Evolutionary conservation across 2,329 filamentous ascomycete species (phyloP), one percentile per base, ranked within the genome.

Genomic region (Penicillium fuscoglaucum): DNA sequence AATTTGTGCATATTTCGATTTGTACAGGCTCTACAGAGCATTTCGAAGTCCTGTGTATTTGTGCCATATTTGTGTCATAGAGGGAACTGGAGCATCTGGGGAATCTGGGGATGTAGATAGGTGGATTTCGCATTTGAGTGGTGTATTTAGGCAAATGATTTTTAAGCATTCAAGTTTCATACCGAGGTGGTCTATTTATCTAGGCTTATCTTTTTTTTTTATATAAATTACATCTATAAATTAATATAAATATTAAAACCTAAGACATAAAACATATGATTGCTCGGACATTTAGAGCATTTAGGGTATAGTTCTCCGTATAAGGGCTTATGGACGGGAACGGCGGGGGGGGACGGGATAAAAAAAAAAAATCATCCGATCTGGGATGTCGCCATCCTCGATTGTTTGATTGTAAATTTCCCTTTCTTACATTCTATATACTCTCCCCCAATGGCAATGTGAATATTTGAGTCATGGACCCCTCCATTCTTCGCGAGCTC

Each of bases 401-500:
- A 46, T 37, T 9, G 29, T 10, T 21, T 13, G 24, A 48, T 55
- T 62, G 41, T 35, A 35, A 35, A 49, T 24, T 29, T 47, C 40
- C 45, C 41, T 47, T 56, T 21, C 33, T 41, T 49, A 19, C 26
- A 31, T 51, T 43, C 24, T 52, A 40, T 10, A 40, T 19, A 31
- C 43, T 47, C 31, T 52, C 29, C 28, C 56, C 58, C 44, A 2
- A 26, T 41, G 31, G 15, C 13, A 21, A 53, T 55, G 47, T 43
- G 26, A 60, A 35, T 46, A 62, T 29, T 40, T 44, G 19, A 47
- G 66, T 47, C 51, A 74, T 80, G 70, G 79, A 83, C 68, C 74
- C 78, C 66, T 63, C 71, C 59, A 75, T 87, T 62, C 66, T 77
- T 58, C 76, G 78, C 61, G 86, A 88, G 72, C 78, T 88, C 61